Conservation (phyloP, 2,329 filamentous ascomycete species). For the Colletotrichum lini region DNA sequence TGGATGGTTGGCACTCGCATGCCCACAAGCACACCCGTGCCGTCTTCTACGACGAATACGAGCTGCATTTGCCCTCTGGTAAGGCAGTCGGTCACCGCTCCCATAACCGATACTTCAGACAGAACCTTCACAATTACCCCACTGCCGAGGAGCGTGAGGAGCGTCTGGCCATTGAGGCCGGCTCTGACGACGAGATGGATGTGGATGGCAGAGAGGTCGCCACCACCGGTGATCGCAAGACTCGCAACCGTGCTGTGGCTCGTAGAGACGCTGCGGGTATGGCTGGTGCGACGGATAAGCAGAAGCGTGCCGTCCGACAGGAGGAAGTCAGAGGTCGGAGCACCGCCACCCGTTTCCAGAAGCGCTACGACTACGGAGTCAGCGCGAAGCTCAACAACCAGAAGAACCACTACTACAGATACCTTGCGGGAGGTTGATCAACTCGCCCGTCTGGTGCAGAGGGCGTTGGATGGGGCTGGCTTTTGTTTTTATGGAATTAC, state of each 20-base stretch:
- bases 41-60: slow-evolving; percentile 92
- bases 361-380: slow-evolving; percentile 79
- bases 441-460: slow-evolving; percentile 16
- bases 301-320: slow-evolving; percentile 77
- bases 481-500: slow-evolving; percentile 19
- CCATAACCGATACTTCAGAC: slow-evolving; percentile 88
- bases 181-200: slow-evolving; percentile 52
- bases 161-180: slow-evolving; percentile 72
- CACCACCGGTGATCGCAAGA: slow-evolving; percentile 47
- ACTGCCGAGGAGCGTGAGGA: slow-evolving; percentile 81
- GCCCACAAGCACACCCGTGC: slow-evolving; percentile 82
- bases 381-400: slow-evolving; percentile 85
- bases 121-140: slow-evolving; percentile 91
- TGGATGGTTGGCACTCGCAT: slow-evolving; percentile 86
- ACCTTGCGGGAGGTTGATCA: slow-evolving; percentile 59
- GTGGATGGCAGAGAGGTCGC: slow-evolving; percentile 53
- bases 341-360: slow-evolving; percentile 72
- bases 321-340: slow-evolving; percentile 79
- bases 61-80: slow-evolving; percentile 92
- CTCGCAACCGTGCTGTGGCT: slow-evolving; percentile 67
- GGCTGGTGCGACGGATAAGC: slow-evolving; percentile 81
- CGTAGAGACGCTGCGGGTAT: slow-evolving; percentile 83
- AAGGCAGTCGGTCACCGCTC: slow-evolving; percentile 92
- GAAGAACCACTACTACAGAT: slow-evolving; percentile 70
- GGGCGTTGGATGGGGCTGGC: slow-evolving; percentile 25